Evolutionary conservation across 73 alveolate genomes (phyloP), one percentile per base, ranked within the genome.

Genomic region (Durusdinium trenchii): DNA sequence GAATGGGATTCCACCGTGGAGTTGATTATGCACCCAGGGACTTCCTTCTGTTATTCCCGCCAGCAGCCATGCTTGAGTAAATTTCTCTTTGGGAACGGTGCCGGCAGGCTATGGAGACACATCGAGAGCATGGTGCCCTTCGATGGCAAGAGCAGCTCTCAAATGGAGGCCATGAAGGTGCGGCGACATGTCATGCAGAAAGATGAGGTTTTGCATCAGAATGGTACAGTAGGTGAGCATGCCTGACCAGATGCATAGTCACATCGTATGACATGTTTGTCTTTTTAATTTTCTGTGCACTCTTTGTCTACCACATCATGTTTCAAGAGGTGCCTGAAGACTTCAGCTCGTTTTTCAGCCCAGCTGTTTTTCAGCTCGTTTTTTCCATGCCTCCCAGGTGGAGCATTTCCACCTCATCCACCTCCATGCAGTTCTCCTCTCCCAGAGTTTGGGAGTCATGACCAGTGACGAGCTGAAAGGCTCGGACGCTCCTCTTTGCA

Each of bases 391-490:
- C 32, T 1, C 42, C 69, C 64, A 61, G 84, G 50, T 47, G 52
- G 45, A 61, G 16, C 84, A 40, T 18, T n/a, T 87, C 38, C 95
- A 87, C 47, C n/a, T 87, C n/a, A 71, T 87, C 35, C 95, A 87
- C 67, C 95, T 87, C 47, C 95, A 87, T n/a, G 64, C 85, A 26
- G 45, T 87, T 42, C 64, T 87, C 48, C 47, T 87, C 32, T 87
- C 95, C 38, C 95, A 87, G 95, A 60, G 62, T 10, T 38, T 87
- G 84, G 84, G 84, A 60, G 79, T 87, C 85, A 61, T 87, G 95
- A 54, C 95, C 46, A 42, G 51, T 32, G 95, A 87, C 36, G 95
- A 87, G 48, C 64, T 87, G 45, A 82, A 67, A 43, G 47, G 84
- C 61, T 28, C 83, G 4, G 54, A 71, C 28, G 78, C 95, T 1